Evolutionary conservation across 345 rosid genomes (phyloP), one percentile per base, ranked within the genome.

Genomic region (Citrus reticulata): DNA sequence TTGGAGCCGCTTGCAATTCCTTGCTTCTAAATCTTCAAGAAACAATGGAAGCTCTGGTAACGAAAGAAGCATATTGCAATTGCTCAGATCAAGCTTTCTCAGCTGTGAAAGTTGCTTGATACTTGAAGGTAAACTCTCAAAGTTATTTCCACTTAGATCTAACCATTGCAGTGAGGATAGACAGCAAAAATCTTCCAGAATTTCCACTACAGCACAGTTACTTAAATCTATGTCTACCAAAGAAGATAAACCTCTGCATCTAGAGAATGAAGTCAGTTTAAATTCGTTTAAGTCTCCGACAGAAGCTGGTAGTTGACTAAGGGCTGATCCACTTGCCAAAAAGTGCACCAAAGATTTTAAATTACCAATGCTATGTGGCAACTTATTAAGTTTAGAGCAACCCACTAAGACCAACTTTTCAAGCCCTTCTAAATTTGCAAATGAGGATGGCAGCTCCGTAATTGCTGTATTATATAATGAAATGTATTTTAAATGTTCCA

Each of bases 31-130:
- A 46, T 17, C 11, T 2, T 29, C 3, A 27, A 63, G 70, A 75
- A 6, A 9, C 19, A 20, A 20, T 9, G 78, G 78, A 62, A 75
- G 78, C 78, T 63, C 24, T 6, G 77, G 72, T 5, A 69, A 69
- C 3, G 72, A 69, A 0, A 24, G 72, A 69, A 69, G 72, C 72
- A 69, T 69, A 24, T n/a, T 40, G 29, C 71, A 68, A 39, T 37
- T 22, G 19, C 29, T 68, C 71, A 70, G 27, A 32, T 2, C 5
- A 51, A 70, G 61, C 9, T 19, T 1, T 70, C 20, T 19, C 37
- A 70, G 74, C 3, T 4, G 25, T 16, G 13, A 46, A 49, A 70
- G 40, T 16, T 51, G 61, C 74, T 69, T 29, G 3, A 70, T 27
- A 7, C 39, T 29, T 46, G n/a, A 22, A 27, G 74, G 74, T 29